A percentile compares a stretch with the other conserved stretches of the same genome.
phyloP scores from a whole-genome alignment of 73 alveolate species.

The Paramecium octaurelia region DNA sequence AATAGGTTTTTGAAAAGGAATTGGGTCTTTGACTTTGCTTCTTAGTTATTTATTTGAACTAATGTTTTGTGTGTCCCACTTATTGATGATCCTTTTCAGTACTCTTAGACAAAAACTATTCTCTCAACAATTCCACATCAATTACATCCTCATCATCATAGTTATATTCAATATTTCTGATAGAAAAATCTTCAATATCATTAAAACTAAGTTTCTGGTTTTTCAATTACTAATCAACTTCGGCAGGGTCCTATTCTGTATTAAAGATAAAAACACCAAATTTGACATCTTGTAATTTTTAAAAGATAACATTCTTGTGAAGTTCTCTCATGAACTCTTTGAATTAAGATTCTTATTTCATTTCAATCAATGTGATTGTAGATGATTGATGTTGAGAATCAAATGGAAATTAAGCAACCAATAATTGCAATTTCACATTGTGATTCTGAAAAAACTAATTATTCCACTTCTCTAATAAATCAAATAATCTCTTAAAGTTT shows the following conservation, averaged over 20 bases:
- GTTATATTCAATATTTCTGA: background rate
- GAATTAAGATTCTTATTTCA: background rate
- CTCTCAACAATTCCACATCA: background rate
- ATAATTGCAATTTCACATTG: background rate
- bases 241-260: slow-evolving; percentile 29
- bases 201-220: slow-evolving; percentile 15
- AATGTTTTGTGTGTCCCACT: background rate
- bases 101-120: slow-evolving; percentile 2
- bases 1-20: background rate
- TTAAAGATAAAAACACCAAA: slow-evolving; percentile 31
- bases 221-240: background rate
- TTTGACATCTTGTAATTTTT: slow-evolving; percentile 18
- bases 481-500: background rate
- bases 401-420: slow-evolving; percentile 38
- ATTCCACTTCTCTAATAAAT: slow-evolving; percentile 27
- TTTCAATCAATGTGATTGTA: background rate
- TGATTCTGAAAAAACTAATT: background rate
- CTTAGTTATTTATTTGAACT: slow-evolving; percentile 20
- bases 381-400: background rate
- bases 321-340: background rate
- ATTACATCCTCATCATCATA: background rate
- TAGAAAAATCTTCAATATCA: background rate
- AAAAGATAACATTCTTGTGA: background rate
- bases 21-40: background rate
- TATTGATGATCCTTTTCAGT: background rate